Percentiles rank a stretch among this genome's conserved stretches.
Evolutionary conservation across 768 basidiomycete genomes (phyloP).

Genomic region (Termitomyces bulborhizus): DNA sequence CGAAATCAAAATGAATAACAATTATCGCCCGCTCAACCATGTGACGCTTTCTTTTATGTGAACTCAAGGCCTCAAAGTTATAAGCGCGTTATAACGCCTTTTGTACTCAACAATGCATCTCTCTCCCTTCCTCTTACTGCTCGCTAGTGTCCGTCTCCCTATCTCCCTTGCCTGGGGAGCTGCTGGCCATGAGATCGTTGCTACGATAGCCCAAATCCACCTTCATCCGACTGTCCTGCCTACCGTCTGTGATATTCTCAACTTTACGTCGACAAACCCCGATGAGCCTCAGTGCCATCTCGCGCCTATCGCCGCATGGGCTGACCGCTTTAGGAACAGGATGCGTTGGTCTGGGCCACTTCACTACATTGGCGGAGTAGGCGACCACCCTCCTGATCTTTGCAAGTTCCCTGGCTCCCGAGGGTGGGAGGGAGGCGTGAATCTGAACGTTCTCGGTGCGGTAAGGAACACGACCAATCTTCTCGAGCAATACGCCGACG

Average conservation of each 20-base stretch:
- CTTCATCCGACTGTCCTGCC: conserved; percentile 68
- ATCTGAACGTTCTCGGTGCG: conserved; percentile 68
- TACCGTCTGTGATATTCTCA: conserved; percentile 66
- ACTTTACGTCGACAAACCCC: conserved; percentile 30
- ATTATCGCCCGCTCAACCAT: too few species aligned
- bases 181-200: conserved; percentile 85
- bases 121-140: neutral
- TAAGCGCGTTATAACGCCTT: conserved; percentile 1
- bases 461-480: conserved; percentile 71
- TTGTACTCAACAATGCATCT: conserved; percentile 9
- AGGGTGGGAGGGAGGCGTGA: conserved; percentile 60
- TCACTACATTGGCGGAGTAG: conserved; percentile 70
- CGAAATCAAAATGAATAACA: too few species aligned
- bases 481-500: conserved; percentile 41
- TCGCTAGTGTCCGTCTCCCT: conserved; percentile 7
- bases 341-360: conserved; percentile 70
- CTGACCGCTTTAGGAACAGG: conserved; percentile 59
- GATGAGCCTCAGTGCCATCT: conserved; percentile 61
- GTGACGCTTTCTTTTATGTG: neutral
- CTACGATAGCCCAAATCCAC: conserved; percentile 92
- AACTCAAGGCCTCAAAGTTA: neutral
- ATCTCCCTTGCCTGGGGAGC: conserved; percentile 33
- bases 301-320: conserved; percentile 84
- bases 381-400: conserved; percentile 69
- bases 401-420: conserved; percentile 73